Conservation (phyloP, 768 basidiomycete species). For the Podaxis sp. region DNA sequence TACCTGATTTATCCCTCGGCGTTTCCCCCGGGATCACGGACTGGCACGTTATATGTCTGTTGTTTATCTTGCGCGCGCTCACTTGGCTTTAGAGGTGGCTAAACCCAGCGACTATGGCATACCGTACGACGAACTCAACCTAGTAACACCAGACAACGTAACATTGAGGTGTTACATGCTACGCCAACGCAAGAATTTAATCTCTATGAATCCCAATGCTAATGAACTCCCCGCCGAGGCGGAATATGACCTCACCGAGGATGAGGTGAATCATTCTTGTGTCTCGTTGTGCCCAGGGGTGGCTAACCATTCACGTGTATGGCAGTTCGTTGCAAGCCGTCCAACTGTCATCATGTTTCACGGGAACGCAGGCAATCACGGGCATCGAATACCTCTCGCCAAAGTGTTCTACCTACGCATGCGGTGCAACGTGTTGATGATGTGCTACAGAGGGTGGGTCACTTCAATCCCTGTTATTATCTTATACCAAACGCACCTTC, state of each 20-base stretch:
- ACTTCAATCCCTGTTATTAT: not conserved
- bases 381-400: constrained; percentile 89
- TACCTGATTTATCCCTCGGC: constrained; percentile 90
- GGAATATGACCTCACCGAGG: constrained; percentile 44
- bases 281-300: not conserved
- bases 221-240: constrained; percentile 25
- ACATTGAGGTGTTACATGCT: constrained; percentile 78
- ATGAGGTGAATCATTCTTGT: constrained; percentile 46
- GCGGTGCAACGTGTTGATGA: constrained; percentile 92
- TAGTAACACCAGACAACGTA: constrained; percentile 72
- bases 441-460: constrained; percentile 89
- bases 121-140: constrained; percentile 69
- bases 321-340: constrained; percentile 46
- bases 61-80: not conserved
- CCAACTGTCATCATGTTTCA: constrained; percentile 95
- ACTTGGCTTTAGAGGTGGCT: constrained; percentile 55
- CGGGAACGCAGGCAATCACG: constrained; percentile 84
- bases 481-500: not conserved
- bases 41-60: constrained; percentile 40
- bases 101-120: constrained; percentile 68
- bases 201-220: constrained; percentile 30
- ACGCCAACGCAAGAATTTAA: constrained; percentile 53
- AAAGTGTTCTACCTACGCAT: constrained; percentile 77
- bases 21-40: constrained; percentile 75
- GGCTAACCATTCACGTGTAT: not conserved